Evolutionary conservation across 345 rosid species (phyloP), one percentile per base, ranked within the genome.

Genomic region (Pugionium dolabratum): DNA sequence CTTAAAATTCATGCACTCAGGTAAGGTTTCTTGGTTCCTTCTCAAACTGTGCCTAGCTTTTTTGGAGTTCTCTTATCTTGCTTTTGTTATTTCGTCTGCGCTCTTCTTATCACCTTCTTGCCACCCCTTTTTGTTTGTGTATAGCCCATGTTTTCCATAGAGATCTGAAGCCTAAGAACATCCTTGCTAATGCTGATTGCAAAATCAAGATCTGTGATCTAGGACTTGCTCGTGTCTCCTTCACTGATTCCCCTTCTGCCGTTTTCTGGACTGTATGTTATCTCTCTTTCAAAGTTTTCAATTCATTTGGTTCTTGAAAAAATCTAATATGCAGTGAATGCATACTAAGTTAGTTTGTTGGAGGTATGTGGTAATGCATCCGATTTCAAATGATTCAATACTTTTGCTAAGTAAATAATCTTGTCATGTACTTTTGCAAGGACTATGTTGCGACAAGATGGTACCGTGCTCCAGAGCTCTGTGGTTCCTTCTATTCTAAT

Each of bases 391-490:
- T 49, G 18, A 11, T 40, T 48, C 8, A 41, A 10, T 66, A 39
- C 57, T 63, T 71, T 50, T 3, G 27, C 56, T 45, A 43, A 73
- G 72, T 73, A 66, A 66, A 31, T 28, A 45, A 9, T 73, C 46
- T 54, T 59, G 30, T 72, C 28, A 42, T 72, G 47, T 59, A 27
- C 67, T 83, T 79, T 78, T 56, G 80, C 37, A 75, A 94, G 99
- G 99, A 94, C 83, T 94, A 94, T 65, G 99, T 94, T 69, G 99
- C 99, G 45, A 94, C 99, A 63, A 82, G 97, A 78, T 94, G 99
- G 99, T 94, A 94, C 63, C 96, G 97, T 75, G 99, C 99, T 72
- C 97, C 99, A 39, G 99, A 94, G 78, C 95, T 94, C 50, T 94
- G 99, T 64, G 96, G 99, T 72, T 90, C 89, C 35, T 94, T 94